Base-by-base conservation (phyloP, 805 yeast species). In the Nakazawaea peltata region DNA sequence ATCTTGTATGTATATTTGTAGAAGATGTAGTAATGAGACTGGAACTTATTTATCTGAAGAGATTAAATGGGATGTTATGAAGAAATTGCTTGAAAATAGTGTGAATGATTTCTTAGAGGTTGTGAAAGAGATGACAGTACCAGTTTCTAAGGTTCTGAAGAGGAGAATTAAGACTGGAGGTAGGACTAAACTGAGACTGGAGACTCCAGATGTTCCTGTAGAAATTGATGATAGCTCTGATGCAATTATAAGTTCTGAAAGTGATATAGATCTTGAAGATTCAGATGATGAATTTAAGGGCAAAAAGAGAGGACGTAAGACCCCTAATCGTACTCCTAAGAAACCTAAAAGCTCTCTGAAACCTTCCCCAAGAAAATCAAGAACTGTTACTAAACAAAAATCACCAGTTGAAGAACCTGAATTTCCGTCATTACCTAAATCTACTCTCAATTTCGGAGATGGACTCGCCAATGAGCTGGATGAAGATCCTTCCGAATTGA, bases 21-120 rank as follows among this genome's bases (percentile, higher is more conserved):
- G 64, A 30, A 49, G 69, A 38, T 67, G 65, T n/a, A 48, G 65
- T 36, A 68, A 66, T 42, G 49, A 55, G 10, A 46, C 46, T 5
- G 61, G 57, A 2, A 58, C 52, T 4, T 44, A 42, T 27, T 48
- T 67, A 37, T 51, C 69, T 2, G 56, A 56, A 18, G 37, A 31
- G 35, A 15, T 40, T n/a, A 12, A 28, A 6, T 28, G 31, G 31
- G n/a, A 9, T 12, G 13, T 7, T 10, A 8, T 28, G 23, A 9
- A 12, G 19, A 16, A 27, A 19, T 7, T 15, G 30, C 7, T 27
- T 16, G n/a, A 27, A 5, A 16, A 7, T 23, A 11, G 14, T 25
- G 13, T 36, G 29, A 47, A 42, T 10, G 19, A 27, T 6, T 15
- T 27, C 12, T 15, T 27, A 19, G 12, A 5, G n/a, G 12, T 13